Base-by-base conservation (phyloP, 2,329 filamentous ascomycete genomes). In the Diaporthe sp. region DNA sequence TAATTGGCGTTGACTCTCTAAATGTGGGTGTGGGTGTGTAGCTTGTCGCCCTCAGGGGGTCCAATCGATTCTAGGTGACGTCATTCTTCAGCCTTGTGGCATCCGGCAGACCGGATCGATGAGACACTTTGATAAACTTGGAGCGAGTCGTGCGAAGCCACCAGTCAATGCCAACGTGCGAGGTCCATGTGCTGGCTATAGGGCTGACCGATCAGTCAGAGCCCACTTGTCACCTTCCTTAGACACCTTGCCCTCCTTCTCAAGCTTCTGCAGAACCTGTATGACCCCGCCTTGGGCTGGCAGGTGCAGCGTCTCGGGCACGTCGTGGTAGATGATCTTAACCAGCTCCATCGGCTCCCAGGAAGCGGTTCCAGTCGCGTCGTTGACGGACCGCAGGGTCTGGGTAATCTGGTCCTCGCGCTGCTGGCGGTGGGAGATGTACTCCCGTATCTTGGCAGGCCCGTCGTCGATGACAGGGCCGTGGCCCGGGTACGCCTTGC, bases 401-500 rank as follows among this genome's bases (percentile, higher is more conserved):
- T 90, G 88, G 25, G 97, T 78, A 6, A 97, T 92, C 82, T 98
- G 94, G 51, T 92, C 88, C 84, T 98, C 96, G 31, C 97, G 90
- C 85, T 94, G 90, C 80, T 91, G 90, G 44, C 96, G 89, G 85
- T 98, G 97, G 76, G 87, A 83, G 79, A 98, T 94, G 82, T 99
- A 98, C 83, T 98, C 95, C 28, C 85, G 80, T 72, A 98, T 93
- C 82, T 92, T 96, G 34, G 85, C 87, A 34, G 88, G 90, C 0
- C 94, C 94, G 77, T 97, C 90, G 51, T 92, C 90, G 34, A 98
- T 88, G 4, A 97, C 91, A 0, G 92, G 89, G 0, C 97, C 97
- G 81, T 99, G 97, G 5, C 94, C 96, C 0, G 97, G 96, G 82
- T 98, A 98, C 2, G 92, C 95, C 65, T 91, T 87, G 1, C 94